Conservation (phyloP, 1,139 yeast genomes). For the Yamadazyma diospyri region DNA sequence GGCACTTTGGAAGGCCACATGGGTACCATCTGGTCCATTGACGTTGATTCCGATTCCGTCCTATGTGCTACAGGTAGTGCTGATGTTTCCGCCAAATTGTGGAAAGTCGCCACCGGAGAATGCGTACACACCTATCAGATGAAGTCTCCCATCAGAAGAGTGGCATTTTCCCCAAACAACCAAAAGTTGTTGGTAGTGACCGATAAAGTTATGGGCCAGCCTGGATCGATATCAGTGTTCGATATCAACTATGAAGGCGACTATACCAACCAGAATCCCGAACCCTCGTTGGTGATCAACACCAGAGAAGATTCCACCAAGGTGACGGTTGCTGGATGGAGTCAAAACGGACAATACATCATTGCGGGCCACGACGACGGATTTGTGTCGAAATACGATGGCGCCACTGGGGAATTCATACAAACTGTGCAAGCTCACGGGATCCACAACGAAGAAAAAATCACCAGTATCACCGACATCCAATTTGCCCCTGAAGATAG, state of each 20-base stretch:
- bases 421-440: constrained; percentile 62
- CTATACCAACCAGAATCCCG: constrained; percentile 35
- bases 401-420: constrained; percentile 67
- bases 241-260: constrained; percentile 47
- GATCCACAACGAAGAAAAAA: constrained; percentile 55
- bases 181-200: constrained; percentile 70
- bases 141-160: constrained; percentile 86
- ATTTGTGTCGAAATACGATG: constrained; percentile 73
- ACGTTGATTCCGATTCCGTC: constrained; percentile 67
- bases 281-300: constrained; percentile 61
- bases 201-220: constrained; percentile 90
- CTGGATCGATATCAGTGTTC: constrained; percentile 72
- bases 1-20: constrained; percentile 85
- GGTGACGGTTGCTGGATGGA: constrained; percentile 87
- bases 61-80: constrained; percentile 88
- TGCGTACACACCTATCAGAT: constrained; percentile 71
- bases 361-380: constrained; percentile 92
- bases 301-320: constrained; percentile 62
- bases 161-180: constrained; percentile 78
- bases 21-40: constrained; percentile 96
- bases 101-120: constrained; percentile 81
- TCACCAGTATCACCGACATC: constrained; percentile 65
- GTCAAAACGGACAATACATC: constrained; percentile 69
- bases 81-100: constrained; percentile 79
- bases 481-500: constrained; percentile 81